Percentiles rank a stretch among this genome's conserved stretches.
These are phyloP conservation scores for Colletotrichum spinosum DNA, from an alignment of 2,329 filamentous ascomycete genomes.

Conservation along the genomic window DNA sequence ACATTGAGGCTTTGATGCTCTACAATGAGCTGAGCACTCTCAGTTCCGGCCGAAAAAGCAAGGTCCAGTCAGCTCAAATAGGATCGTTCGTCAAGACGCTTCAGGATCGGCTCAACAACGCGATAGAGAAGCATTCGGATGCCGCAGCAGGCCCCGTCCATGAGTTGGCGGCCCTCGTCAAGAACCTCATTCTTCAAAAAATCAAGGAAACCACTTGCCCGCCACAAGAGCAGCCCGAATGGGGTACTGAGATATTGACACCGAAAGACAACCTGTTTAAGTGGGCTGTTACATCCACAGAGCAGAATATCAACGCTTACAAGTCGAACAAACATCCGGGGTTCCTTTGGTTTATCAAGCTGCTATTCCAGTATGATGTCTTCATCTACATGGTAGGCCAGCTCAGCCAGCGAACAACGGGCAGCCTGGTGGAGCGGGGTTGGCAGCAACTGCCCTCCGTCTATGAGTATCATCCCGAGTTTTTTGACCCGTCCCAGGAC, in stretches of 20 bases:
- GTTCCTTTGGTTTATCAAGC: constrained; percentile 66
- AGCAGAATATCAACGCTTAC: constrained; percentile 60
- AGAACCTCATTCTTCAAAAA: constrained; percentile 60
- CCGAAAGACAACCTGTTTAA: constrained; percentile 67
- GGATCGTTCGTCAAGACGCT: constrained; percentile 55
- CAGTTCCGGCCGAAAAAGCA: constrained; percentile 23
- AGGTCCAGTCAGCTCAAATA: constrained; percentile 45
- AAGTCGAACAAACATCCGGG: constrained; percentile 49
- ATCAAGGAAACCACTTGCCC: constrained; percentile 60
- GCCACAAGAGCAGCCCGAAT: constrained; percentile 58
- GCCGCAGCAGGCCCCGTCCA: constrained; percentile 64
- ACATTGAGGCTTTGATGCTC: constrained; percentile 60
- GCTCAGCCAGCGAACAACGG: constrained; percentile 60
- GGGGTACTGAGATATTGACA: constrained; percentile 60
- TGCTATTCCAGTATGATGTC: constrained; percentile 67
- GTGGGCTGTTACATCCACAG: constrained; percentile 60
- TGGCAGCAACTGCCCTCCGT: constrained; percentile 60
- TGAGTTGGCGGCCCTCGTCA: constrained; percentile 58
- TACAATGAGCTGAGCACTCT: constrained; percentile 24
- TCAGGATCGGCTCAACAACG: constrained; percentile 53
- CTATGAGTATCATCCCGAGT: constrained; percentile 61
- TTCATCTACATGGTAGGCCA: constrained; percentile 67
- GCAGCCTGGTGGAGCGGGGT: constrained; percentile 63
- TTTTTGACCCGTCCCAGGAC: constrained; percentile 54
- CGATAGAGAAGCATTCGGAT: constrained; percentile 63